phyloP scores from a whole-genome alignment of 106 monocot genomes.

The Dactylorhiza incarnata region DNA sequence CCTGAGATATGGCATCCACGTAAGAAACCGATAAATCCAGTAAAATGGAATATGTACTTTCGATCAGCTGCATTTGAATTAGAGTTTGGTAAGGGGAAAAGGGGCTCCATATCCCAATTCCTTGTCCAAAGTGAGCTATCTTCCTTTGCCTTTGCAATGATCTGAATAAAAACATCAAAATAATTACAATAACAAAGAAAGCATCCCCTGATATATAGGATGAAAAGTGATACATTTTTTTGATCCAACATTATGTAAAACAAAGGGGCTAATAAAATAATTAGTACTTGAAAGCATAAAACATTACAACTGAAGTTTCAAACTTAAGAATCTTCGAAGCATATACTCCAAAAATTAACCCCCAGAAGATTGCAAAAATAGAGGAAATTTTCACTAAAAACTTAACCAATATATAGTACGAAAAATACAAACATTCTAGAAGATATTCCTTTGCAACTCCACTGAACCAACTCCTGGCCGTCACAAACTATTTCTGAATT shows the following conservation, averaged over 20 bases:
- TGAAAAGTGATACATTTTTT: not conserved
- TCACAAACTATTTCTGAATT: not conserved
- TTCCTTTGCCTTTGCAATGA: slow-evolving; percentile 62
- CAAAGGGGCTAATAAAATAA: not conserved
- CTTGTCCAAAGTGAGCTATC: slow-evolving; percentile 83
- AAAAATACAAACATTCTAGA: not conserved
- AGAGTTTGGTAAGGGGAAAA: slow-evolving; percentile 61
- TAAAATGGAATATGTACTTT: slow-evolving; percentile 33
- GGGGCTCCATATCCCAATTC: slow-evolving; percentile 91
- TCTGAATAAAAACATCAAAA: slow-evolving; percentile 29
- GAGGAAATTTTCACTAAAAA: not conserved
- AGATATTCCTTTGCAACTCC: not conserved
- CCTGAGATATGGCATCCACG: not conserved
- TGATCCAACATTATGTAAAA: not conserved
- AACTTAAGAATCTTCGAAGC: not conserved
- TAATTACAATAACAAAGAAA: slow-evolving; percentile 2
- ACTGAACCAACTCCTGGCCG: not conserved
- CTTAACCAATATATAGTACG: not conserved
- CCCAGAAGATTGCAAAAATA: not conserved
- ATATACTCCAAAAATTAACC: not conserved
- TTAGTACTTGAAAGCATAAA: slow-evolving; percentile 1
- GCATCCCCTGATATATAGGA: not conserved
- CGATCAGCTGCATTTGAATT: slow-evolving; percentile 17
- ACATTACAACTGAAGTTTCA: not conserved
- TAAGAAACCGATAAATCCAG: not conserved